These are phyloP conservation scores for Scalesia atractyloides DNA, from an alignment of 129 eudicot species.

Conservation along the genomic window DNA sequence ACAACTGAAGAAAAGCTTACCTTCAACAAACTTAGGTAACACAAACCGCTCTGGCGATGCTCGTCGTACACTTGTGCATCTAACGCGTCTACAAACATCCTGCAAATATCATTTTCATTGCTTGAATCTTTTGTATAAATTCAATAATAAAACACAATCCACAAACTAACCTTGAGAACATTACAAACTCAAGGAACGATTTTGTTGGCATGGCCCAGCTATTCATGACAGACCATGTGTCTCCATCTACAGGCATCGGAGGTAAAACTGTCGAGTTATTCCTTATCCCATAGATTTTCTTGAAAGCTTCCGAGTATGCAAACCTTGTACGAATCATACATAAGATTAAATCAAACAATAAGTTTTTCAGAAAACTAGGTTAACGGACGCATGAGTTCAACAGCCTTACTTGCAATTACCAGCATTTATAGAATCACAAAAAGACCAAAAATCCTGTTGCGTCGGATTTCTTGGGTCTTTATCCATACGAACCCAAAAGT, in stretches of 20 bases:
- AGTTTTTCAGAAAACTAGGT: conserved; percentile 1
- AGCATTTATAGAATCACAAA: conserved; percentile 94
- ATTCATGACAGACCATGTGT: conserved; percentile 94
- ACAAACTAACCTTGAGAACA: conserved; percentile 74
- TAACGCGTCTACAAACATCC: conserved; percentile 88
- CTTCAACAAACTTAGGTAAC: conserved; percentile 78
- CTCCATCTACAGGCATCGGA: conserved; percentile 75
- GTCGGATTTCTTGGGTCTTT: conserved; percentile 70
- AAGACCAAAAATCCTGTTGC: conserved; percentile 87
- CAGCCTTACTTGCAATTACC: conserved; percentile 95
- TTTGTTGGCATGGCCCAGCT: conserved; percentile 93
- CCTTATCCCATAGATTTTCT: conserved; percentile 73
- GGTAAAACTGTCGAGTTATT: conserved; percentile 59
- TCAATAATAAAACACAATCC: neutral
- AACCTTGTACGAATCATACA: conserved; percentile 44
- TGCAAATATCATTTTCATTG: conserved; percentile 31
- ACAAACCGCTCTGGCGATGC: conserved; percentile 67
- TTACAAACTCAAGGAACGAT: conserved; percentile 85
- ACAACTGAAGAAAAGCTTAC: conserved; percentile 33
- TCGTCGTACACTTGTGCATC: conserved; percentile 72
- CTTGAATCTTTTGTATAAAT: neutral
- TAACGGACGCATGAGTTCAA: neutral
- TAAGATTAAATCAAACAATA: conserved; percentile 16
- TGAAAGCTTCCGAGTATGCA: conserved; percentile 77
- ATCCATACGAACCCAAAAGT: conserved; percentile 92